phyloP scores from a whole-genome alignment of 2,329 filamentous ascomycete species.

The Scedosporium dehoogii region DNA sequence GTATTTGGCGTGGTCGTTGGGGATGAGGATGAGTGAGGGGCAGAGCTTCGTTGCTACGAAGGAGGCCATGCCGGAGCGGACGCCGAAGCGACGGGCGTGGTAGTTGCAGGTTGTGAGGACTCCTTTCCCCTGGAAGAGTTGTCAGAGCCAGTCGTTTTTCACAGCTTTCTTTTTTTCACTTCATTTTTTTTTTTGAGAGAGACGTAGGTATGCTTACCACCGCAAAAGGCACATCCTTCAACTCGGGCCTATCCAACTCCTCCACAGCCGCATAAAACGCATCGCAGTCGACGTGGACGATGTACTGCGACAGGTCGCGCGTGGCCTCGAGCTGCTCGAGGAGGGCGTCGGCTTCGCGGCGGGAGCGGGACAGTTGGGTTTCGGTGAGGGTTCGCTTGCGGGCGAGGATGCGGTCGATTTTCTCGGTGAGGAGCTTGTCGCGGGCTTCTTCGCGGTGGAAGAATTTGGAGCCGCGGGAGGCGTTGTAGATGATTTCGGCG shows the following conservation, averaged over 20 bases:
- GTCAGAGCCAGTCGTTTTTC: background rate
- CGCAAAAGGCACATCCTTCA: conserved; percentile 80
- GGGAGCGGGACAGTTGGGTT: conserved; percentile 61
- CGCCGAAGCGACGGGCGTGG: conserved; percentile 78
- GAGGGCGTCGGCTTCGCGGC: conserved; percentile 69
- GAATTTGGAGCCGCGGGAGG: conserved; percentile 91
- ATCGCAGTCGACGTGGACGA: conserved; percentile 94
- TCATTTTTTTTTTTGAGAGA: background rate
- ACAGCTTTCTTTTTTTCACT: background rate
- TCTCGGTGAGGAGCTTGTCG: conserved; percentile 73
- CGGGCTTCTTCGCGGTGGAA: conserved; percentile 83
- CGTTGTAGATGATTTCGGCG: conserved; percentile 93
- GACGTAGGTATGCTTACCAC: conserved; percentile 46
- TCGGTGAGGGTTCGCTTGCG: conserved; percentile 69
- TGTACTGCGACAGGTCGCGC: conserved; percentile 71
- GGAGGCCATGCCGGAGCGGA: conserved; percentile 87
- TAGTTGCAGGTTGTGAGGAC: conserved; percentile 72
- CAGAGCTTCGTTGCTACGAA: conserved; percentile 95
- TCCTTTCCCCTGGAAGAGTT: conserved; percentile 22
- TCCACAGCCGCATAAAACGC: conserved; percentile 97
- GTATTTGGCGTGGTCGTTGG: conserved; percentile 86
- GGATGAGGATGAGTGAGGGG: conserved; percentile 71
- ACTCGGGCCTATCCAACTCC: conserved; percentile 70
- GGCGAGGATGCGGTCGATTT: conserved; percentile 69
- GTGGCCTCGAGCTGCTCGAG: conserved; percentile 68